phyloP scores from a whole-genome alignment of 805 yeast species.

The Candida yuanshanica region DNA sequence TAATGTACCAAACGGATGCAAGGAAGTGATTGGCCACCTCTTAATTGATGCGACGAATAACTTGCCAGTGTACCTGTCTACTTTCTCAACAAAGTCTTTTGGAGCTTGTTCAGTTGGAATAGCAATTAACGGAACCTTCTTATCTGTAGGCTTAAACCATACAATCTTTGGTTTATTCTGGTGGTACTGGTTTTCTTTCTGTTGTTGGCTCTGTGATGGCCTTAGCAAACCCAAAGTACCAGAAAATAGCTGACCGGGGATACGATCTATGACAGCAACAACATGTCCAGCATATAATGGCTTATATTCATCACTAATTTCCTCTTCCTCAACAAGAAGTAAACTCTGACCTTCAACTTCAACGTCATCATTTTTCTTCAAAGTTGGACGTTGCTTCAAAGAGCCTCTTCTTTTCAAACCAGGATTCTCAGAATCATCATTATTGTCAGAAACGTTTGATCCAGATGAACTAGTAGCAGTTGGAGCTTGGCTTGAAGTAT shows the following conservation, averaged over 20 bases:
- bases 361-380: conserved; percentile 96
- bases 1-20: conserved; percentile 95
- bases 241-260: conserved; percentile 92
- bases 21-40: conserved; percentile 98
- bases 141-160: conserved; percentile 98
- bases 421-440: conserved; percentile 26
- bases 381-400: conserved; percentile 89
- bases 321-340: conserved; percentile 89
- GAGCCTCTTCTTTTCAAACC: conserved; percentile 78
- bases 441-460: conserved; percentile 7
- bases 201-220: conserved; percentile 78
- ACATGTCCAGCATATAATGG: conserved; percentile 98
- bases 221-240: conserved; percentile 91
- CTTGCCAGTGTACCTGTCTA: conserved; percentile 73
- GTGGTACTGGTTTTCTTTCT: conserved; percentile 4
- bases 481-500: conserved; percentile 16
- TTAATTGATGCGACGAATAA: conserved; percentile 92
- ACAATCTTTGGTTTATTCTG: conserved; percentile 79
- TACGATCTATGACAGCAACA: conserved; percentile 95
- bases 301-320: conserved; percentile 84
- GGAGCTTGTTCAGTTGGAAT: conserved; percentile 99
- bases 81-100: conserved; percentile 87
- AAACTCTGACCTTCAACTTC: conserved; percentile 98
- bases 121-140: conserved; percentile 95
- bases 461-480: conserved; percentile 11